Evolutionary conservation across 441 rosid genomes (phyloP).

Genomic region (Mallotus repandus): DNA sequence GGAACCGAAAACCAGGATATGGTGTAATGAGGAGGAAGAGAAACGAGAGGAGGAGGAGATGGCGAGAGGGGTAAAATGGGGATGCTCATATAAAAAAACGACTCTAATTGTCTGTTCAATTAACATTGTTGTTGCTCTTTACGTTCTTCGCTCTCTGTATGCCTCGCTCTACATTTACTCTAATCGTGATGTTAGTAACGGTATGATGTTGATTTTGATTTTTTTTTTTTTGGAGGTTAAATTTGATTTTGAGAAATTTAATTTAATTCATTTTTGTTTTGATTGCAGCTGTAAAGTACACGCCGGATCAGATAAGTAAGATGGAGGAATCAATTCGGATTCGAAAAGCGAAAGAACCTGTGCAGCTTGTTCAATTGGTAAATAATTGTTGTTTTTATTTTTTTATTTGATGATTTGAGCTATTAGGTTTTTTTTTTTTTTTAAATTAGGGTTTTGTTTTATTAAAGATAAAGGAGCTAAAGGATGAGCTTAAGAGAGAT

Average conservation of each 20-base stretch:
- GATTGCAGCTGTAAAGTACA: slow-evolving; percentile 58
- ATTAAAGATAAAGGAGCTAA: slow-evolving; percentile 62
- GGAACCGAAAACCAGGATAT: slow-evolving; percentile 27
- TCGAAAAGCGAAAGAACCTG: slow-evolving; percentile 69
- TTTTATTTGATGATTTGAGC: not conserved
- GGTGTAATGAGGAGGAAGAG: slow-evolving; percentile 68
- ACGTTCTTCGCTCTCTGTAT: slow-evolving; percentile 80
- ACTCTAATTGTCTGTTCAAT: slow-evolving; percentile 76
- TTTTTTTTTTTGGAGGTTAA: no score
- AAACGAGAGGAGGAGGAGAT: slow-evolving; percentile 36
- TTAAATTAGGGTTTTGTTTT: slow-evolving; percentile 7
- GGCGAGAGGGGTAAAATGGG: slow-evolving; percentile 44
- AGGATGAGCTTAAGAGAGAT: slow-evolving; percentile 39
- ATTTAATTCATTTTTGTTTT: not conserved
- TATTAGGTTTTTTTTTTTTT: slow-evolving; percentile 16
- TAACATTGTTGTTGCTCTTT: slow-evolving; percentile 89
- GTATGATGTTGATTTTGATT: slow-evolving; percentile 10
- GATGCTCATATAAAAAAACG: slow-evolving; percentile 77
- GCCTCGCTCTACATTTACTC: slow-evolving; percentile 71
- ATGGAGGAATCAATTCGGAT: slow-evolving; percentile 89
- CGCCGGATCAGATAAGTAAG: slow-evolving; percentile 78
- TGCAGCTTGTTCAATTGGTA: slow-evolving; percentile 65
- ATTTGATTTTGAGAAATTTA: not conserved
- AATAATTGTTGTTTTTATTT: not conserved
- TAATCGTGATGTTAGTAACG: slow-evolving; percentile 34